Base-by-base conservation (phyloP, 192 early-diverging fungal genomes). In the Podila horticola region DNA sequence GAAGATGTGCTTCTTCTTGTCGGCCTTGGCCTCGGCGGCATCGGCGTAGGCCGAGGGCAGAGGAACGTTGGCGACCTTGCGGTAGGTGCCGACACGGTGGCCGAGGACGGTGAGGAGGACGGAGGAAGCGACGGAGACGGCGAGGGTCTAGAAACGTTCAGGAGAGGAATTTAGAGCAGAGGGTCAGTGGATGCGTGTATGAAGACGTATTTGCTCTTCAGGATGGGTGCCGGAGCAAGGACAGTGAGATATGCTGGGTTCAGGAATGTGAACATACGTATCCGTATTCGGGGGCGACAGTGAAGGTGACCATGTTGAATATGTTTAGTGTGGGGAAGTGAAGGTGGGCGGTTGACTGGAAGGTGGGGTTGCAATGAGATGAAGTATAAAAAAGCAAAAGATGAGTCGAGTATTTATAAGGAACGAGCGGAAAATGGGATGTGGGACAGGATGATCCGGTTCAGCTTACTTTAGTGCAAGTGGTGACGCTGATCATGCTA, bases 41-140 rank as follows among this genome's bases (percentile, higher is more conserved):
- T 86, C 85, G 55, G 86, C 91, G 61, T 94, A 92, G 62, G 86
- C 86, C 86, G 86, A 82, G 38, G 94, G 94, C 74, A 92, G 92
- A 33, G 89, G 86, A 22, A 94, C 90, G 5, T 71, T 64, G 5
- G 94, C 91, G 58, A 71, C 83, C 71, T 87, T 90, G 64, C 94
- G 87, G 61, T 85, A 84, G 9, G n/a, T 1, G 29, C 89, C 89
- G 58, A 91, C 91, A 24, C 81, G 74, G 30, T 67, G 12, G 12
- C 86, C 89, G 20, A 93, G 84, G 58, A 75, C 86, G 57, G 68
- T 73, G 20, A 72, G 67, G 29, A 87, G 62, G 10, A 89, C 1
- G 11, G 58, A 67, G 2, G 84, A 84, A n/a, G 65, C 48, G 41
- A 84, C 33, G 17, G 82, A 84, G 34, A 75, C 71, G 7, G 69